Evolutionary conservation across 2,329 filamentous ascomycete genomes (phyloP), one percentile per base, ranked within the genome.

Genomic region (Verticillium longisporum): DNA sequence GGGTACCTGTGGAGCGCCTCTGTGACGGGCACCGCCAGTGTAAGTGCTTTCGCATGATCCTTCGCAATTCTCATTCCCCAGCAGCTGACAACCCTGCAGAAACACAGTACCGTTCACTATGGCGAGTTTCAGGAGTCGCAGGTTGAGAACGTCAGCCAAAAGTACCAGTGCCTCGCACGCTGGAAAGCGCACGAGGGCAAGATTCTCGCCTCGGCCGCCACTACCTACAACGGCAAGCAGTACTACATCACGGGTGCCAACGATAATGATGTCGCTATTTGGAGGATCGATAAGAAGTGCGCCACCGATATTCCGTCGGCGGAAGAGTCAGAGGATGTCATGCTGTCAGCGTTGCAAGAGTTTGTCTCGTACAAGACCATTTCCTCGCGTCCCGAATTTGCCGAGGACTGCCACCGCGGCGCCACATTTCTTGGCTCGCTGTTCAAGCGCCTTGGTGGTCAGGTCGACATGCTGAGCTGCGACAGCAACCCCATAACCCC

Each of bases 191-290:
- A 99, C 69, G 79, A 91, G 41, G 94, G 92, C 56, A 89, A 95
- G 65, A 90, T 98, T 50, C 81, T 99, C 14, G 88, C 94, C 2
- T 97, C 94, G 0, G 89, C 91, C 0, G 84, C 89, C 18, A 88
- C 88, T 0, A 86, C 79, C 1, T 85, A 89, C 71, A 84, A 88
- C 34, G 83, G 85, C 57, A 85, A 90, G 62, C 85, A 89, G n/a
- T 85, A 95, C n/a, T 95, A 92, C 71, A 92, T 97, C 58, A 97
- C 94, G 0, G 95, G 95, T 9, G 93, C 92, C 56, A 99, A 96
- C 69, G 95, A 99, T 73, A 89, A 92, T 70, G 89, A 88, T 0
- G 86, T 99, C 32, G 90, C 91, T 7, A 85, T 98, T 21, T 99
- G 95, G 95, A 87, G 94, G 66, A 82, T 96, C 58, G 70, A 68